A percentile compares a stretch with the other conserved stretches of the same genome.
Conservation (phyloP, 176 grass and related monocot species). For the Coix lacrymajobi region DNA sequence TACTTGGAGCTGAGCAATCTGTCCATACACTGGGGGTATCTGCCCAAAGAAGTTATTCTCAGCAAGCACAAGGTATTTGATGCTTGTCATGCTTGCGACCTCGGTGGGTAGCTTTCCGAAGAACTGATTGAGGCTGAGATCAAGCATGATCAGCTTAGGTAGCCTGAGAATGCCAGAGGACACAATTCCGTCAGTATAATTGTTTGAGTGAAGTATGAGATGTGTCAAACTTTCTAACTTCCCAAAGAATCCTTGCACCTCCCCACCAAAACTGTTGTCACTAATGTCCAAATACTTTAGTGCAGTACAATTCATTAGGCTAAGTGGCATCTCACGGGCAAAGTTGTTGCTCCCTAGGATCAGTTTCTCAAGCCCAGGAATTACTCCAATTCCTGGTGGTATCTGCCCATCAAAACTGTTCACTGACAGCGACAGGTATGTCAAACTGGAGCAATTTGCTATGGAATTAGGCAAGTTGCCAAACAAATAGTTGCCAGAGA, state of each 20-base stretch:
- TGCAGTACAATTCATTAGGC: conserved; percentile 31
- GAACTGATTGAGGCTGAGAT: conserved; percentile 52
- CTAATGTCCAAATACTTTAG: conserved; percentile 41
- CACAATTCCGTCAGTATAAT: conserved; percentile 34
- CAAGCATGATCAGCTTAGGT: conserved; percentile 30
- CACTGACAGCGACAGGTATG: not conserved
- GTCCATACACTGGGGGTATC: conserved; percentile 29
- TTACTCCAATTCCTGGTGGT: conserved; percentile 26
- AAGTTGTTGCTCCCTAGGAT: conserved; percentile 47
- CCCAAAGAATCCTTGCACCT: conserved; percentile 45
- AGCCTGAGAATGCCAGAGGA: conserved; percentile 42
- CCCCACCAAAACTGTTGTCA: conserved; percentile 31
- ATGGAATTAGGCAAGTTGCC: conserved; percentile 43
- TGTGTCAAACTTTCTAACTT: conserved; percentile 14
- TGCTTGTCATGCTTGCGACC: conserved; percentile 28
- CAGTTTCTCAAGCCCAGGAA: conserved; percentile 19
- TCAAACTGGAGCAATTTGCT: conserved; percentile 38
- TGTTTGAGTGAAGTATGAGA: conserved; percentile 38
- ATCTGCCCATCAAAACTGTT: not conserved
- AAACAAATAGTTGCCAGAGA: conserved; percentile 6
- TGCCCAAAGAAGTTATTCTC: conserved; percentile 32
- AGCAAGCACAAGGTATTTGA: conserved; percentile 40
- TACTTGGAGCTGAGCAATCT: conserved; percentile 25
- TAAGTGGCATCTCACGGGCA: conserved; percentile 21
- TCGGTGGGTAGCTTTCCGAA: conserved; percentile 23